phyloP scores from a whole-genome alignment of 768 basidiomycete species.

The Podaxis pistillaris region DNA sequence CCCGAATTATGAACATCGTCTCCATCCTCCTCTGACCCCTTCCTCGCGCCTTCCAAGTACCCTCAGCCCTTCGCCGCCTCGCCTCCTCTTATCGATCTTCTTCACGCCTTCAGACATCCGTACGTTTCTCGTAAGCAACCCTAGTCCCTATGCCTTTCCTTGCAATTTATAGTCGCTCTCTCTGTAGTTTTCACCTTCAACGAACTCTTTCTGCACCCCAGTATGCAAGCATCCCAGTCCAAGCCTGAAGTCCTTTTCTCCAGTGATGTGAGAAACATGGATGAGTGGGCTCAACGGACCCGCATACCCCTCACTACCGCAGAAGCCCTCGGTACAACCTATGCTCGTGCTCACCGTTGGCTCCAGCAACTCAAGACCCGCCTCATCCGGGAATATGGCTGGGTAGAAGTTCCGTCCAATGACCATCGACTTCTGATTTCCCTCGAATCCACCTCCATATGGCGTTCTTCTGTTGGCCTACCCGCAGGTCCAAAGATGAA shows the following conservation, averaged over 20 bases:
- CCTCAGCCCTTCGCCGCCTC: constrained; percentile 20
- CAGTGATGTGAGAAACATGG: constrained; percentile 78
- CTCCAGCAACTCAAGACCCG: constrained; percentile 58
- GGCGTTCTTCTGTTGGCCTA: constrained; percentile 72
- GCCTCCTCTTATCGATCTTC: constrained; percentile 27
- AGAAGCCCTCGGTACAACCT: constrained; percentile 76
- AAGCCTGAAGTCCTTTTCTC: constrained; percentile 70
- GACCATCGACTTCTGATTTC: constrained; percentile 78
- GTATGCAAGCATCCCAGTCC: constrained; percentile 30
- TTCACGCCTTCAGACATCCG: constrained; percentile 3
- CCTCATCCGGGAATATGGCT: constrained; percentile 68
- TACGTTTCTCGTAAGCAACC: constrained; percentile 14
- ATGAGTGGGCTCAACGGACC: constrained; percentile 78
- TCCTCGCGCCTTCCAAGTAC: constrained; percentile 24
- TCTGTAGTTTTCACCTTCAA: constrained; percentile 5
- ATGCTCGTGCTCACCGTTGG: constrained; percentile 81
- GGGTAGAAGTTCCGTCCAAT: constrained; percentile 56
- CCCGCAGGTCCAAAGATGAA: constrained; percentile 74
- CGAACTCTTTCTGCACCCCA: constrained; percentile 14
- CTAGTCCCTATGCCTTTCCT: constrained; percentile 10
- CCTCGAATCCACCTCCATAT: constrained; percentile 75
- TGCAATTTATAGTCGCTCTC: constrained; percentile 15
- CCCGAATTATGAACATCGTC: constrained; percentile 26
- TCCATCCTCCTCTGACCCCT: constrained; percentile 26
- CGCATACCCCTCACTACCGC: constrained; percentile 81